Percentiles rank a stretch among this genome's conserved stretches.
Conservation (phyloP, 1,284 basidiomycete genomes). For the Prillingera fragicola region DNA sequence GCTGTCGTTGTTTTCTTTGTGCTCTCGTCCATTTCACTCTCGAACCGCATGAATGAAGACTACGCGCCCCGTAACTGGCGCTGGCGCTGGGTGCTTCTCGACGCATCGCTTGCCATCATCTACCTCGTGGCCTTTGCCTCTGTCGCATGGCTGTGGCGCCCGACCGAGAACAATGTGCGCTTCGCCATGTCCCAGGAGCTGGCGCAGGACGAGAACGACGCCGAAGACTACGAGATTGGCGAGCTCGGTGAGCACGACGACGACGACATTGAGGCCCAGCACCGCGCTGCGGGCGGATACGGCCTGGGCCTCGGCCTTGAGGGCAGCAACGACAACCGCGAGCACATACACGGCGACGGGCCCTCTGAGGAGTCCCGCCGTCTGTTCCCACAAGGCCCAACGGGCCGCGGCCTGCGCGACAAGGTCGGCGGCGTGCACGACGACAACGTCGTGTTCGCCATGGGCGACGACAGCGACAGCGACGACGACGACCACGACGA, state of each 20-base stretch:
- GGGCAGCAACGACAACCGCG: slow-evolving; percentile 34
- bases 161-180: slow-evolving; percentile 85
- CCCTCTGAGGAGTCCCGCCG: no score
- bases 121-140: slow-evolving; percentile 73
- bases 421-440: slow-evolving; percentile 53
- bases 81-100: slow-evolving; percentile 89
- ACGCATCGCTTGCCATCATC: slow-evolving; percentile 86
- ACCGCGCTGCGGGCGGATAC: no score
- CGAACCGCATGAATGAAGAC: slow-evolving; percentile 82
- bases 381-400: no score
- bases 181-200: slow-evolving; percentile 54
- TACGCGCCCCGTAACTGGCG: slow-evolving; percentile 93
- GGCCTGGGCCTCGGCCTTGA: no score
- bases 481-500: slow-evolving; percentile 28
- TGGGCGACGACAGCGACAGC: slow-evolving; percentile 67
- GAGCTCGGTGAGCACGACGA: slow-evolving; percentile 52
- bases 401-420: no score
- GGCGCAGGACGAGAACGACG: slow-evolving; percentile 76
- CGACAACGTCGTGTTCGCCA: slow-evolving; percentile 83
- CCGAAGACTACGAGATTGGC: slow-evolving; percentile 87
- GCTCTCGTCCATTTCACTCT: slow-evolving; percentile 84
- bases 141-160: slow-evolving; percentile 90
- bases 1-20: slow-evolving; percentile 86
- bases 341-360: no score
- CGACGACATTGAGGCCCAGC: slow-evolving; percentile 35